Percentiles rank a stretch among this genome's conserved stretches.
Conservation (phyloP, 306 rosid genomes). For the Dryas drummondii region DNA sequence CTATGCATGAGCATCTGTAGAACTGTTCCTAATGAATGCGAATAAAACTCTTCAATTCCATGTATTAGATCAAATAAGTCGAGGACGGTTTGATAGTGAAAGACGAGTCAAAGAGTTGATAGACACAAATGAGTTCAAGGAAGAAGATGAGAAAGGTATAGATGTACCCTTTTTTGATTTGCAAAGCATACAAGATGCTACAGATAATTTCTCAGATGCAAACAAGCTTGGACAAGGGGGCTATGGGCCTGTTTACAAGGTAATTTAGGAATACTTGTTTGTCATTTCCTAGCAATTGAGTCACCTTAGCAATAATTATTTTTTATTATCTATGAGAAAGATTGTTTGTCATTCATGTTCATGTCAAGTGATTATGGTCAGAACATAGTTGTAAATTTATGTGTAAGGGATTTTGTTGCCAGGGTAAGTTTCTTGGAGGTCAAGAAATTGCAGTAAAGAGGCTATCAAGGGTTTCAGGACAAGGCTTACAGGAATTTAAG, state of each 20-base stretch:
- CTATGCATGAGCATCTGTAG: not conserved
- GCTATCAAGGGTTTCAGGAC: constrained; percentile 62
- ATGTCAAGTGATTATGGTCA: not conserved
- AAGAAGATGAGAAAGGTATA: constrained; percentile 45
- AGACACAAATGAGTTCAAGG: constrained; percentile 41
- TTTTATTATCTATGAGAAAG: not conserved
- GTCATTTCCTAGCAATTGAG: not conserved
- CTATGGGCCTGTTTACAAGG: constrained; percentile 73
- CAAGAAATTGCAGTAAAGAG: constrained; percentile 67
- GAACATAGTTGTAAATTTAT: not conserved
- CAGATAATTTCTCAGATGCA: constrained; percentile 45
- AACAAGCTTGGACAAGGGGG: constrained; percentile 75
- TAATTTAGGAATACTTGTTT: not conserved
- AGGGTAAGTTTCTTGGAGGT: constrained; percentile 60
- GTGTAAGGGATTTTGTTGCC: not conserved
- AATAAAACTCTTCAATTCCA: not conserved
- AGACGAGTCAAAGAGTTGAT: constrained; percentile 38
- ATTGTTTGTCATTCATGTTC: not conserved
- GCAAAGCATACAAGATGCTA: constrained; percentile 52
- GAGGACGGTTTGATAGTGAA: constrained; percentile 30
- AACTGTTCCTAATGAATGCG: too few species aligned
- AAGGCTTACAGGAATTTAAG: constrained; percentile 66
- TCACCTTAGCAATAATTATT: not conserved
- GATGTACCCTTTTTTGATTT: constrained; percentile 56
- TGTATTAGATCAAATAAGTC: not conserved